phyloP scores from a whole-genome alignment of 345 rosid species.

The Theobroma cacao region DNA sequence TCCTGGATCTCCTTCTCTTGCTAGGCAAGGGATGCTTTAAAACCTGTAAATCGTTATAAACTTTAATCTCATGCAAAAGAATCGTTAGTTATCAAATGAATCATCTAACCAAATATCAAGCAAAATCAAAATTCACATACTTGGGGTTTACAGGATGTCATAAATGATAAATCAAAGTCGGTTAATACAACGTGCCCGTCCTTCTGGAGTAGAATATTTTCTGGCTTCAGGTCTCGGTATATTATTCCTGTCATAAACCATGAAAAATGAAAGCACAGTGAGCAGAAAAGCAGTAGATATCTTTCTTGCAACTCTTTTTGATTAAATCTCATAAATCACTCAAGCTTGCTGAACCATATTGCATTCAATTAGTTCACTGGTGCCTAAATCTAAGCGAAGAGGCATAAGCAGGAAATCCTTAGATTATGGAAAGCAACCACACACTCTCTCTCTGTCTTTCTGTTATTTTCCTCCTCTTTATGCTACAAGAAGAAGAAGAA shows the following conservation, averaged over 20 bases:
- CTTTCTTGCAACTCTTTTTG: neutral
- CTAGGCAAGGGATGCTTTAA: slow-evolving; percentile 45
- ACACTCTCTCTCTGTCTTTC: neutral
- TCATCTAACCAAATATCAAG: neutral
- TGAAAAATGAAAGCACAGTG: neutral
- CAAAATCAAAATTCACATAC: slow-evolving; percentile 29
- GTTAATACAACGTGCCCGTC: slow-evolving; percentile 83
- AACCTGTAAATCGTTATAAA: slow-evolving; percentile 44
- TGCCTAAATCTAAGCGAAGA: neutral
- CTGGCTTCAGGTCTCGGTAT: slow-evolving; percentile 95
- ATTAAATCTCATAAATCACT: neutral
- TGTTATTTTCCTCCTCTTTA: neutral
- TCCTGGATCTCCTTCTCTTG: slow-evolving; percentile 68
- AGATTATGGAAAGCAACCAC: neutral
- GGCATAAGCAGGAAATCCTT: neutral
- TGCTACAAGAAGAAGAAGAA: neutral
- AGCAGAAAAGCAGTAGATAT: neutral
- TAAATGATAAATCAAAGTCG: slow-evolving; percentile 90
- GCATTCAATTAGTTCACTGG: neutral
- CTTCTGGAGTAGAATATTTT: slow-evolving; percentile 79
- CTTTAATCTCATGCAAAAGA: neutral
- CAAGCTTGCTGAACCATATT: neutral
- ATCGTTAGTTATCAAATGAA: neutral
- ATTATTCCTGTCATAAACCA: slow-evolving; percentile 57
- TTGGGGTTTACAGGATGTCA: slow-evolving; percentile 72